Evolutionary conservation across 495 filamentous ascomycete genomes (phyloP), one percentile per base, ranked within the genome.

Genomic region (Physcia stellaris): DNA sequence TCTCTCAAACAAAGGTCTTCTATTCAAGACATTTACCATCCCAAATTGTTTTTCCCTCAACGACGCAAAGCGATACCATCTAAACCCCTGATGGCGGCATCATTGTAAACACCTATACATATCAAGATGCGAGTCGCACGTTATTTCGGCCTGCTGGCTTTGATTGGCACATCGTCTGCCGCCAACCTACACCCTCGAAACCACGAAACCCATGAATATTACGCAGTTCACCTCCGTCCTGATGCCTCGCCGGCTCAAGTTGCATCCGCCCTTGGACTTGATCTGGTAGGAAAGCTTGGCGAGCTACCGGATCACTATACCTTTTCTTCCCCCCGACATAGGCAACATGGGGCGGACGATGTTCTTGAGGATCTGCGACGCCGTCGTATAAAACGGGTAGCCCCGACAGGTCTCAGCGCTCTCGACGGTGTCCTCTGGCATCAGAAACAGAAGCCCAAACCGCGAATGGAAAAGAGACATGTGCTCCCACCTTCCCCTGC

Each of bases 281-380:
- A 73, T 28, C 79, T 93, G 54, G 90, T 95, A 54, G 90, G 90
- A 17, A 68, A 68, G 16, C 66, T 96, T 23, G 87, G 86, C 21
- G 75, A 87, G 51, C 71, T 98, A 4, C 55, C 64, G 11, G 77
- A 79, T 52, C 88, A 95, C 57, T 78, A 95, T 56, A 68, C 93
- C 21, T 95, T 98, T 56, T 83, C 77, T 18, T 63, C 80, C 4
- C 66, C 67, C 16, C 77, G 72, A 40, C 51, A 61, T 6, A 50
- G 55, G 31, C 48, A 51, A 24, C 61, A 70, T 11, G 67, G 70
- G 34, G 59, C 77, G 11, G 81, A 88, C 56, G 66, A 69, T 7
- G 54, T 82, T 17, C 48, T 72, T 10, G 60, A 75, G 40, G 70
- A 79, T 27, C 44, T 79, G 38, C 69, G 64, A 39, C 57, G 66